Evolutionary conservation across 176 grass and related monocot genomes (phyloP), one percentile per base, ranked within the genome.

Genomic region (Dendrocalamus sinicus): DNA sequence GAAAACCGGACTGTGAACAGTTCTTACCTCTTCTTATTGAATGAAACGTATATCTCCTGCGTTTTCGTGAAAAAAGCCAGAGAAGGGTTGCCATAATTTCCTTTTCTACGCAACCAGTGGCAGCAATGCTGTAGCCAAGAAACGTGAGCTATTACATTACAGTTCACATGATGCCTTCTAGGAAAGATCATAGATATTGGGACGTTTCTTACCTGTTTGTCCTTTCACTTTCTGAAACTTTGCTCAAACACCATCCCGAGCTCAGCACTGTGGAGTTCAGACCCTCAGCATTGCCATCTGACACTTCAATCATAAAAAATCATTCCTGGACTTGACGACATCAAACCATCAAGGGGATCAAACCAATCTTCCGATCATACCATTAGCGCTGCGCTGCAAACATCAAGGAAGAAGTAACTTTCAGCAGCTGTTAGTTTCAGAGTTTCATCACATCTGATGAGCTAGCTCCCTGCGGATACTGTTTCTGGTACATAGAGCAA

Each of bases 381-480:
- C 32, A 65, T 73, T 73, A 6, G 19, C 39, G n/a, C 40, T 10
- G 19, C 39, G n/a, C 40, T 10, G 44, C 37, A 35, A 72, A 61
- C 72, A 35, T 86, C 66, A 53, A 22, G 15, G 22, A 51, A 8
- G 16, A 78, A 54, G n/a, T 23, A 70, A 76, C 43, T 76, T 76
- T 85, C 60, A 75, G 75, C 8, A 15, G 76, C 20, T 15, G n/a
- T 23, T 52, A 8, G 50, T 73, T 83, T 47, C 44, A 32, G 12
- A 81, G 77, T 69, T 76, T 16, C 71, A 70, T 89, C 88, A 76
- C 35, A 14, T 72, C 20, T 73, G 78, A 82, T 52, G 64, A 70
- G 58, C 16, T 59, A 58, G 67, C 50, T 30, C 26, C 50, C 16
- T 47, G 50, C 61, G 89, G 69, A 58, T 79, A 81, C 67, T 60